Conservation (phyloP, 192 early-diverging fungal genomes). For the Chytriomyces confervae region DNA sequence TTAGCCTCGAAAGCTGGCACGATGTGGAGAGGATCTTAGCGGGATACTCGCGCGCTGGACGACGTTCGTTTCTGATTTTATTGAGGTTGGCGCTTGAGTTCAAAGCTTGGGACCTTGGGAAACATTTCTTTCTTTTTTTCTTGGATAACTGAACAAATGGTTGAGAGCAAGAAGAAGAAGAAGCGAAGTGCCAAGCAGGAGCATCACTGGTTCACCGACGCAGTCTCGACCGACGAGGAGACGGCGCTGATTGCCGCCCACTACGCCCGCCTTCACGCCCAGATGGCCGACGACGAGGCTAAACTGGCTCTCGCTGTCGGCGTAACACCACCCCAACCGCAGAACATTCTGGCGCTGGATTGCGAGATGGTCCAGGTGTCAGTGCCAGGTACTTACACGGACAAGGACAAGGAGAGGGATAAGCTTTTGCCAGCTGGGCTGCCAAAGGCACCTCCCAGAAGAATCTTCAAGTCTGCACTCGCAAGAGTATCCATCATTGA, state of each 20-base stretch:
- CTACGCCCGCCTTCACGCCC: neutral
- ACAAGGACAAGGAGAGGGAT: neutral
- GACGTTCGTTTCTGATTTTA: too few relatives aligned
- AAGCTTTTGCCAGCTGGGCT: neutral
- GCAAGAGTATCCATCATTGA: conserved; percentile 87
- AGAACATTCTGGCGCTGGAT: conserved; percentile 26
- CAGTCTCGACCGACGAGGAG: neutral
- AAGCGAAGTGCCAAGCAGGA: neutral
- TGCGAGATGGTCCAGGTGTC: conserved; percentile 40
- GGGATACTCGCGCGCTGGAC: too few relatives aligned
- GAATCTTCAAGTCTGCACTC: conserved; percentile 74
- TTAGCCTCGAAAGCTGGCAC: too few relatives aligned
- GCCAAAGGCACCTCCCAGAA: conserved; percentile 35
- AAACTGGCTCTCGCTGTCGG: neutral
- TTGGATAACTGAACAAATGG: too few relatives aligned
- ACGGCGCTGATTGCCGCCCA: neutral
- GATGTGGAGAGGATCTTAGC: too few relatives aligned
- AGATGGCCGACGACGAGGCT: neutral
- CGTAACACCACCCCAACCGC: neutral
- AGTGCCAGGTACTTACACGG: neutral
- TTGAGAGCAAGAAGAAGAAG: too few relatives aligned
- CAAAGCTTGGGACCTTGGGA: too few relatives aligned
- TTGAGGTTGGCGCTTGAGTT: too few relatives aligned
- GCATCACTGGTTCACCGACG: conserved; percentile 1
- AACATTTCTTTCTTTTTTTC: too few relatives aligned